Evolutionary conservation across 2,329 filamentous ascomycete species (phyloP), one percentile per base, ranked within the genome.

Genomic region (Aureobasidium sp.): DNA sequence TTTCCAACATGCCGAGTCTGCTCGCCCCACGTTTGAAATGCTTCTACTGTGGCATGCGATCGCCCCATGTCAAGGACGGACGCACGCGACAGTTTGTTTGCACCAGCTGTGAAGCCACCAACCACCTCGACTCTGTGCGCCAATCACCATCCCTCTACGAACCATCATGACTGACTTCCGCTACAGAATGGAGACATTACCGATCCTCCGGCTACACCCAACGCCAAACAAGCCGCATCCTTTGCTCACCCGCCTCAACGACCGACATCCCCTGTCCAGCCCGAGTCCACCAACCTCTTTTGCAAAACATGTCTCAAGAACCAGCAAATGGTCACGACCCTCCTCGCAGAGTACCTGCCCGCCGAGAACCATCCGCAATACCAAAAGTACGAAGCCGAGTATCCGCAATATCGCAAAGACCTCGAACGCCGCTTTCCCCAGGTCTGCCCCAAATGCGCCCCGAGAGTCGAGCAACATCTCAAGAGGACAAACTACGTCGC

Each of bases 351-450:
- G 62, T 97, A 95, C 72, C 81, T 95, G 1, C 86, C 87, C 0
- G 75, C 82, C 23, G 74, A 79, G 45, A 75, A 79, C 25, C 83
- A 93, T 65, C 85, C 88, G 0, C 80, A 87, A 57, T 90, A 92
- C 70, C 76, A 75, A 3, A 79, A 84, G 62, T 86, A 86, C 64
- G 87, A 91, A 71, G 80, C 79, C 59, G 81, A 82, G 51, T 87
- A 89, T 67, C 86, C 85, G 64, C 79, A 80, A 37, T 95, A 88
- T 71, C 85, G 86, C 63, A 80, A 79, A 63, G 80, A 85, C 55
- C 79, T 96, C 19, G 92, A 96, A 75, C 79, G 84, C 67, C 83
- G 88, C 53, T 97, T 96, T 69, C 94, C 94, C 0, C 90, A 94
- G 69, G 87, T 96, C 61, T 99, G 94, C 75, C 81, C 81, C 64